phyloP scores from a whole-genome alignment of 75 land plant species.

The Sequoiadendron giganteum region DNA sequence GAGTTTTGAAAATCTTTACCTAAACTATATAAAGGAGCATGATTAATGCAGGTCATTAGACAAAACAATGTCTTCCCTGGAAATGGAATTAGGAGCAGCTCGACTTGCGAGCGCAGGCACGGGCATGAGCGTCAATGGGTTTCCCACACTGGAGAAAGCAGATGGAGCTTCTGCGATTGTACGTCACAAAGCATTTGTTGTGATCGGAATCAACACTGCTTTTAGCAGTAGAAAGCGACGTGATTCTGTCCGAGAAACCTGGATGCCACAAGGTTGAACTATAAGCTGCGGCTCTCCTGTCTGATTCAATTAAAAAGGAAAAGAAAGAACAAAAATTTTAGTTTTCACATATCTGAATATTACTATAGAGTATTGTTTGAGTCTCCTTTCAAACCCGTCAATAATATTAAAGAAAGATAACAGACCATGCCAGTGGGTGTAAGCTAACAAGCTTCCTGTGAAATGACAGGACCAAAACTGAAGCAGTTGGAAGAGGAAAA shows the following conservation, averaged over 20 bases:
- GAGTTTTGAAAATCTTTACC: too few relatives aligned
- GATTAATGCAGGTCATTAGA: constrained; percentile 52
- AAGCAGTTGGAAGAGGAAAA: constrained; percentile 57
- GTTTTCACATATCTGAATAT: not conserved
- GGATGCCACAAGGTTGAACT: constrained; percentile 64
- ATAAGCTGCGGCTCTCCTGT: not conserved
- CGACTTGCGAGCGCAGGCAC: constrained; percentile 20
- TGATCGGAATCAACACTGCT: constrained; percentile 80
- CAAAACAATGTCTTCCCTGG: constrained; percentile 70
- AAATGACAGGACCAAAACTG: constrained; percentile 46
- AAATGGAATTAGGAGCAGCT: constrained; percentile 57
- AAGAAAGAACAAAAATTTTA: not conserved
- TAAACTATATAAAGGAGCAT: too few relatives aligned
- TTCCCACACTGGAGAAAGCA: constrained; percentile 15
- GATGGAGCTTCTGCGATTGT: not conserved
- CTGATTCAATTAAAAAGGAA: not conserved
- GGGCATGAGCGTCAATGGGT: constrained; percentile 7
- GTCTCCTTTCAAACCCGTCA: too few relatives aligned
- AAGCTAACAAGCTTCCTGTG: not conserved
- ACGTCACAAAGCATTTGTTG: constrained; percentile 44
- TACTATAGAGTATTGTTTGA: not conserved
- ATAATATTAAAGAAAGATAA: too few relatives aligned
- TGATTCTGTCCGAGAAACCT: constrained; percentile 64
- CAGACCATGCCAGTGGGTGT: too few relatives aligned
- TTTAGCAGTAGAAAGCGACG: constrained; percentile 71